phyloP scores from a whole-genome alignment of 2,329 filamentous ascomycete species.

The Huntiella omanensis region DNA sequence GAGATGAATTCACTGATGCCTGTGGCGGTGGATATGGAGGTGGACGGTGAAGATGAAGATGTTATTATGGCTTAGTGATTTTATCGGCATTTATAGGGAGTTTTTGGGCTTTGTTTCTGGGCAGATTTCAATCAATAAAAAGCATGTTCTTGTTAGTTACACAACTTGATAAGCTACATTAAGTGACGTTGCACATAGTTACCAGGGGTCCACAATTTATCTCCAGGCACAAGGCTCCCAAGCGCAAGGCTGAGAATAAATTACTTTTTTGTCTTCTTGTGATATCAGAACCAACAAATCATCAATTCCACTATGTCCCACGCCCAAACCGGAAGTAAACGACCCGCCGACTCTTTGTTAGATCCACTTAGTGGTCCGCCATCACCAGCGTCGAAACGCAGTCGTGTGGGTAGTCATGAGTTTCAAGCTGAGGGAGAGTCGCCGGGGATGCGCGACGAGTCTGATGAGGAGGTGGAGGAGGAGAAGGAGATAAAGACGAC shows the following conservation, averaged over 20 bases:
- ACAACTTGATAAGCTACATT: too few species aligned
- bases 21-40: constrained; percentile 17
- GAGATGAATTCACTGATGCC: constrained; percentile 69
- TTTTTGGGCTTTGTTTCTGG: neutral
- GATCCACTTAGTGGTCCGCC: constrained; percentile 20
- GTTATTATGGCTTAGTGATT: constrained; percentile 20
- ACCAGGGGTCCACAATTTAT: too few species aligned
- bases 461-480: neutral
- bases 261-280: neutral
- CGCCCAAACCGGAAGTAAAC: constrained; percentile 12
- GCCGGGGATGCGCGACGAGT: too few species aligned
- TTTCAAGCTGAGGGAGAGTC: constrained; percentile 12
- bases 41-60: constrained; percentile 21
- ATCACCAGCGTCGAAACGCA: constrained; percentile 43
- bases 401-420: constrained; percentile 23
- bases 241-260: constrained; percentile 6
- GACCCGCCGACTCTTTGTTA: constrained; percentile 39
- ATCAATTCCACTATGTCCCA: neutral
- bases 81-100: neutral
- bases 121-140: too few species aligned
- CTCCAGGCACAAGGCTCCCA: neutral
- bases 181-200: too few species aligned
- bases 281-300: neutral
- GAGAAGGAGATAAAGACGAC: neutral
- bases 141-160: too few species aligned